phyloP scores from a whole-genome alignment of 768 basidiomycete genomes.

The Imleria badia region DNA sequence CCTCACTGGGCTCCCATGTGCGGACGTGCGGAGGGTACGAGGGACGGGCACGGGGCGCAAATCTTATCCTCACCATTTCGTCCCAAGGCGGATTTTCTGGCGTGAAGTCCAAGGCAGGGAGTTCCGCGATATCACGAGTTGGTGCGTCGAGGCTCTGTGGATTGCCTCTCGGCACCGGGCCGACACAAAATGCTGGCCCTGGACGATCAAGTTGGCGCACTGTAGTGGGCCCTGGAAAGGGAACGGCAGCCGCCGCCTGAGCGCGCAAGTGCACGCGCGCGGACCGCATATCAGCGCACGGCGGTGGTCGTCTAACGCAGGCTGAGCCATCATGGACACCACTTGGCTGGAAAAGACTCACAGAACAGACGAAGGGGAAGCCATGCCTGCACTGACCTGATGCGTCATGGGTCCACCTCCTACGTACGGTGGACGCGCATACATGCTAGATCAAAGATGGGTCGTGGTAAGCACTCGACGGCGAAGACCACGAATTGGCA shows the following conservation, averaged over 20 bases:
- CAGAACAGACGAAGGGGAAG: background rate
- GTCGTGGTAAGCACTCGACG: background rate
- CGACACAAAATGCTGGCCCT: background rate
- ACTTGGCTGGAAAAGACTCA: background rate
- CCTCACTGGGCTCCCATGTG: background rate
- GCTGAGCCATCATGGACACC: background rate
- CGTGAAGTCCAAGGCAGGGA: background rate
- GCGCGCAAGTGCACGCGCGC: background rate
- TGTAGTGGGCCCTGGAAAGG: background rate
- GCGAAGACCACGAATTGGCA: background rate
- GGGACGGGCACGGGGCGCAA: background rate
- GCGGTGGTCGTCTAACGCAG: background rate
- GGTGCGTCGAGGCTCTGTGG: background rate
- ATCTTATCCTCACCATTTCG: background rate
- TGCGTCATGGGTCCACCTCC: background rate
- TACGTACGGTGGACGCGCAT: background rate
- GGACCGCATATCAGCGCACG: background rate
- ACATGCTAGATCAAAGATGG: background rate
- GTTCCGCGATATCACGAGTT: background rate
- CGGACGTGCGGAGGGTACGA: background rate
- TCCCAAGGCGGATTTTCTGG: conserved; percentile 10
- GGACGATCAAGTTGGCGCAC: background rate
- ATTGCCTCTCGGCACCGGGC: background rate
- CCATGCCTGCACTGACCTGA: background rate
- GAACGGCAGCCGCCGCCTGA: background rate